Percentiles rank a stretch among this genome's conserved stretches.
phyloP scores from a whole-genome alignment of 805 yeast species.

The Cyberlindnera subsufficiens region DNA sequence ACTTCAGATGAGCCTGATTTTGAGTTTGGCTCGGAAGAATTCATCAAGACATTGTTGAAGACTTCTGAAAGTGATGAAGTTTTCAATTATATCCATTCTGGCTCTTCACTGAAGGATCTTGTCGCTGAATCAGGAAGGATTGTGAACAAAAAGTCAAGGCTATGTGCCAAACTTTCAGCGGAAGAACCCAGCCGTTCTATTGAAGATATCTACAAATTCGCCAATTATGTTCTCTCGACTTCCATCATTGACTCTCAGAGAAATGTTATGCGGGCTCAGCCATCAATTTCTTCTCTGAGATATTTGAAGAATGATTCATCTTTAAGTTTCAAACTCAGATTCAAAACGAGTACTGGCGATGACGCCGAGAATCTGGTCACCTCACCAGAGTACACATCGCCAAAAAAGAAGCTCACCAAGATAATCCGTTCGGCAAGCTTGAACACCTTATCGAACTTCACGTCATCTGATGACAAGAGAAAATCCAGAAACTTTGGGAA shows the following conservation, averaged over 20 bases:
- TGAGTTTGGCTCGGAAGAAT: constrained; percentile 57
- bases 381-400: constrained; percentile 8
- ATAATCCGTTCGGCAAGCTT: constrained; percentile 26
- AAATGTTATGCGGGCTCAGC: constrained; percentile 5
- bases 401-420: constrained; percentile 16
- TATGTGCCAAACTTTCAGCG: constrained; percentile 17
- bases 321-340: constrained; percentile 9
- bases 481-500: constrained; percentile 6
- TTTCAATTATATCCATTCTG: constrained; percentile 16
- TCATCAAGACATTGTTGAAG: constrained; percentile 38
- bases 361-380: neutral
- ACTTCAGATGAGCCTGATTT: constrained; percentile 23
- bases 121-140: constrained; percentile 18
- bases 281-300: constrained; percentile 6
- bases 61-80: constrained; percentile 21
- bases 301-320: constrained; percentile 13
- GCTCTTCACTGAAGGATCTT: constrained; percentile 19
- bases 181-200: constrained; percentile 15
- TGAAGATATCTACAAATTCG: constrained; percentile 4
- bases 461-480: constrained; percentile 1
- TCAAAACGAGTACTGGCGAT: neutral
- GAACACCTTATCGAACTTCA: constrained; percentile 18
- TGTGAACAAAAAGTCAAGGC: constrained; percentile 15
- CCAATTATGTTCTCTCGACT: constrained; percentile 3
- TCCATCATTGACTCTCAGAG: constrained; percentile 15